Conservation (phyloP, 805 yeast genomes). For the Tetrapisispora pingtungensis region DNA sequence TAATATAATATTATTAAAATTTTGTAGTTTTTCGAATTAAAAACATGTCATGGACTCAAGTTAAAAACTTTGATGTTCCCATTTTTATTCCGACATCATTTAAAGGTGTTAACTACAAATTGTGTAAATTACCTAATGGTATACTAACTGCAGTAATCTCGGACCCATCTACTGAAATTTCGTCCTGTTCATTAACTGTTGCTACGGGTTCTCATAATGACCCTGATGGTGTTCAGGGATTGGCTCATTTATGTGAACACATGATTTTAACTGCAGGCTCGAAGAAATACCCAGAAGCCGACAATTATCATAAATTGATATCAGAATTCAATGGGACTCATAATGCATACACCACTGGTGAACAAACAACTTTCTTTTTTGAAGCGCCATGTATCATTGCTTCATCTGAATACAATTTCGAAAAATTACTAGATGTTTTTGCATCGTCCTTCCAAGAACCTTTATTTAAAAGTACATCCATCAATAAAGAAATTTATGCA, state of each 20-base stretch:
- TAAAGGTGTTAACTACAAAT: slow-evolving; percentile 33
- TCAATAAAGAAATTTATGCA: slow-evolving; percentile 46
- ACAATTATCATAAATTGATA: slow-evolving; percentile 36
- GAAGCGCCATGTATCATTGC: slow-evolving; percentile 41
- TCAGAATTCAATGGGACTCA: slow-evolving; percentile 43
- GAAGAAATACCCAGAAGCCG: slow-evolving; percentile 41
- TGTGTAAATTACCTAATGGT: slow-evolving; percentile 55
- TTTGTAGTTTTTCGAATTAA: too few relatives aligned
- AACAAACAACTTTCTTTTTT: slow-evolving; percentile 53
- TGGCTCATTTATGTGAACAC: slow-evolving; percentile 89
- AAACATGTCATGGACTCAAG: slow-evolving; percentile 14
- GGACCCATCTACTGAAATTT: slow-evolving; percentile 56
- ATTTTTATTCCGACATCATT: slow-evolving; percentile 31
- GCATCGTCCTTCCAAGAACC: slow-evolving; percentile 45
- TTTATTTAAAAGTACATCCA: slow-evolving; percentile 33
- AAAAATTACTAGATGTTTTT: slow-evolving; percentile 39
- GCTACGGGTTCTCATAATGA: slow-evolving; percentile 77
- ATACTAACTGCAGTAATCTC: slow-evolving; percentile 58
- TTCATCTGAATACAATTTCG: slow-evolving; percentile 33
- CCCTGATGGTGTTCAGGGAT: slow-evolving; percentile 58
- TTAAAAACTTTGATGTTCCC: slow-evolving; percentile 15
- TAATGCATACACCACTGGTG: slow-evolving; percentile 65
- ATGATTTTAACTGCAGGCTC: slow-evolving; percentile 47
- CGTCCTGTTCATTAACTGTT: slow-evolving; percentile 65
- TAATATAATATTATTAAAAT: too few relatives aligned